These are phyloP conservation scores for Starmerella bacillaris DNA, from an alignment of 805 yeast species.

Conservation along the genomic window DNA sequence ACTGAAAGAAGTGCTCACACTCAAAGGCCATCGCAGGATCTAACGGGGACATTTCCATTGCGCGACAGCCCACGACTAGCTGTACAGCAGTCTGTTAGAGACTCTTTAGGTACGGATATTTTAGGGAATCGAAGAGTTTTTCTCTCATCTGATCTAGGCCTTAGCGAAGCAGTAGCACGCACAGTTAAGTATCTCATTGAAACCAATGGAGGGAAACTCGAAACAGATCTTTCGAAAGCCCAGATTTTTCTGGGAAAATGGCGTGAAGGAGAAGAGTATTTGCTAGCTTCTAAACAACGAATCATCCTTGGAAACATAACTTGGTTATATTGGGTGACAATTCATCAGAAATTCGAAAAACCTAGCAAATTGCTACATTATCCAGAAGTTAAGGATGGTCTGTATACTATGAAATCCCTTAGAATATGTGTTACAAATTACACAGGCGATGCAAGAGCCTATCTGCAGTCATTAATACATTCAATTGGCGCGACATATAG, in stretches of 20 bases:
- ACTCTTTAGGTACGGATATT: slow-evolving; percentile 14
- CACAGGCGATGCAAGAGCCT: slow-evolving; percentile 66
- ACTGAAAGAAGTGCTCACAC: neutral
- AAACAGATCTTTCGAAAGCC: slow-evolving; percentile 19
- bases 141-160: slow-evolving; percentile 36
- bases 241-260: slow-evolving; percentile 45
- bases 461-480: slow-evolving; percentile 43
- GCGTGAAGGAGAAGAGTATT: slow-evolving; percentile 40
- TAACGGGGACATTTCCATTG: slow-evolving; percentile 10
- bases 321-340: slow-evolving; percentile 60
- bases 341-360: slow-evolving; percentile 34
- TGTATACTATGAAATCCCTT: slow-evolving; percentile 37
- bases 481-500: slow-evolving; percentile 66
- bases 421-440: slow-evolving; percentile 59
- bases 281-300: slow-evolving; percentile 27
- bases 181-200: slow-evolving; percentile 31
- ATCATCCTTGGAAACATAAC: slow-evolving; percentile 43
- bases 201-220: slow-evolving; percentile 38
- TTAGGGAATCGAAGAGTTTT: slow-evolving; percentile 32
- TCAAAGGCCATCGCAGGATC: slow-evolving; percentile 7
- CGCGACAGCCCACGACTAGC: slow-evolving; percentile 16
- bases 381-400: slow-evolving; percentile 40
- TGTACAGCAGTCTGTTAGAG: slow-evolving; percentile 17
- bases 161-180: slow-evolving; percentile 29
- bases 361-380: slow-evolving; percentile 51